These are phyloP conservation scores for Smithsoniella earleae DNA, from an alignment of 163 green algal species.

Conservation along the genomic window DNA sequence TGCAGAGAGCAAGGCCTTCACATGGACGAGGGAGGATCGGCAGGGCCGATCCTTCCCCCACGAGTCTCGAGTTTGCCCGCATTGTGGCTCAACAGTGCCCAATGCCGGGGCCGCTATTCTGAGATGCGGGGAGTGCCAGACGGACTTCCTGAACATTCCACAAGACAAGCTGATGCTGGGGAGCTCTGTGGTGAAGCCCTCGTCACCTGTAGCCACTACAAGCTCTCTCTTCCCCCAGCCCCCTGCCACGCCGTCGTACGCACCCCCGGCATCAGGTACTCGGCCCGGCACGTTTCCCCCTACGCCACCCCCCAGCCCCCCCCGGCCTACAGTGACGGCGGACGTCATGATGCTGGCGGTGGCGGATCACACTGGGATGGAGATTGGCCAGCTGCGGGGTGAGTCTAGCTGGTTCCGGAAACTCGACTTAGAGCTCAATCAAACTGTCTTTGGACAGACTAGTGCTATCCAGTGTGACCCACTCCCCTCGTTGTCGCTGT, in stretches of 20 bases:
- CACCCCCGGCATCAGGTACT: background rate
- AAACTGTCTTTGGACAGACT: background rate
- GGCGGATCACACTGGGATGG: conserved; percentile 56
- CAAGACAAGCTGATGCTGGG: conserved; percentile 8
- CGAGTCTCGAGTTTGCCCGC: background rate
- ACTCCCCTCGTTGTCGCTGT: too few relatives aligned
- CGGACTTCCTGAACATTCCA: conserved; percentile 20
- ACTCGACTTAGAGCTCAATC: background rate
- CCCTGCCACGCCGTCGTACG: background rate
- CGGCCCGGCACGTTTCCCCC: background rate
- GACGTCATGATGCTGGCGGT: conserved; percentile 47
- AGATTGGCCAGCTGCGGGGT: conserved; percentile 35
- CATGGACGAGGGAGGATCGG: too few relatives aligned
- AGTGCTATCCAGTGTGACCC: background rate
- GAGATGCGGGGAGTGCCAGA: background rate
- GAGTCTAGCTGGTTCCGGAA: background rate
- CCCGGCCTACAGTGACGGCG: background rate
- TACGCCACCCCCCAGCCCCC: background rate
- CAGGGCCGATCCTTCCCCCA: too few relatives aligned
- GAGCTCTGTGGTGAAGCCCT: background rate
- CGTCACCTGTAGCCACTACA: background rate
- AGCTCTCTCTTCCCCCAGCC: background rate
- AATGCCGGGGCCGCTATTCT: background rate
- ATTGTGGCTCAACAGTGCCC: background rate
- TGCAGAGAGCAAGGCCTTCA: too few relatives aligned